Base-by-base conservation (phyloP, 352 stramenopile genomes). In the Globisporangium lucens region DNA sequence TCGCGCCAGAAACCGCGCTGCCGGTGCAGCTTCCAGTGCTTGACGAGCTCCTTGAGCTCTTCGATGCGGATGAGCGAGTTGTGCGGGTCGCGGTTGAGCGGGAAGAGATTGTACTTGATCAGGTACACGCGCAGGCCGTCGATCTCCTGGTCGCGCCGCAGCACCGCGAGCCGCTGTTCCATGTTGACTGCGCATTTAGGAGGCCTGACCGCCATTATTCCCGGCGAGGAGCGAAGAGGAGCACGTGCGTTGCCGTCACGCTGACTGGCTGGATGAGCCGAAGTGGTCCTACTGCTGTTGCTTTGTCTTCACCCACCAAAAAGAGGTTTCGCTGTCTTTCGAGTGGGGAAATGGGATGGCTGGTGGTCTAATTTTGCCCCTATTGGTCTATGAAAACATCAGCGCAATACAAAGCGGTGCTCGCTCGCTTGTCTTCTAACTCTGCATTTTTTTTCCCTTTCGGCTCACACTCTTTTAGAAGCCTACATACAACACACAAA, bases 41-140 rank as follows among this genome's bases (percentile, higher is more conserved):
- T 93, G 15, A 97, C 89, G 10, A 97, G 77, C 66, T 97, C 92
- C 71, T 97, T 97, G 51, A 97, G 83, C 75, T 97, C 89, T 53
- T 97, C 89, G 27, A 93, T 71, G 49, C 85, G 83, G 72, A 95
- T 96, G 29, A 83, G 87, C 52, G 86, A 94, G 78, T 95, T 96
- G 61, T 93, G 74, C 2, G 86, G 86, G 71, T 93, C 88, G 17
- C 87, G 83, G 49, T 93, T 93, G 41, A 83, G 84, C 43, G 85
- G 86, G 65, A 95, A 94, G 56, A 94, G 77, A 58, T 94, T 91
- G 76, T 92, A 93, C 70, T 95, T 95, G 75, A 95, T 89, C 27
- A 95, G 71, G 60, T 94, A 93, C 47, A 87, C 84, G 60, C 88
- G 81, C 22, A 94, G 69, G 0, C 83, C 85, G 41, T 95, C 86